Conservation (phyloP, 2,329 filamentous ascomycete genomes). For the Biscogniauxia sp. region DNA sequence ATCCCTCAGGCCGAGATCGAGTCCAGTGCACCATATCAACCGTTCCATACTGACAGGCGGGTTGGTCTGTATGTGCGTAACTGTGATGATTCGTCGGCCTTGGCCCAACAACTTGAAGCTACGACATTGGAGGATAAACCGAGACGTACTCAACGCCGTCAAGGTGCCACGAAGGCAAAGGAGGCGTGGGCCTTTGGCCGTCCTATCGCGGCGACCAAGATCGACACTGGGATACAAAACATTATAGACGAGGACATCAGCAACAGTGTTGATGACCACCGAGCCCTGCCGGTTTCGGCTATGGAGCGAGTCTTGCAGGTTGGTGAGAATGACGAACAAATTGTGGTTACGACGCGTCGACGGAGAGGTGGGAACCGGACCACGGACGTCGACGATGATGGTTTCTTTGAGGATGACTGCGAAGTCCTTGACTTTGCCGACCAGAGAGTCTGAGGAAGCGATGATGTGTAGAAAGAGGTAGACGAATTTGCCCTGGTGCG, state of each 20-base stretch:
- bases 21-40: constrained; percentile 91
- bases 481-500: constrained; percentile 7
- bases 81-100: constrained; percentile 28
- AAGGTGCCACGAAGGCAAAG: constrained; percentile 10
- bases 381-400: constrained; percentile 59
- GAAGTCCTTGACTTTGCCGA: constrained; percentile 87
- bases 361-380: constrained; percentile 56
- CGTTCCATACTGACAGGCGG: constrained; percentile 88
- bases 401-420: constrained; percentile 90
- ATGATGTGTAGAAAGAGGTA: constrained; percentile 8
- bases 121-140: constrained; percentile 40
- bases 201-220: constrained; percentile 46
- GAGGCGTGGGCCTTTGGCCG: constrained; percentile 61
- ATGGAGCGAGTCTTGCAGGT: constrained; percentile 63
- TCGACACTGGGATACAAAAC: constrained; percentile 50
- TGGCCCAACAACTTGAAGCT: constrained; percentile 41
- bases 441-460: constrained; percentile 53
- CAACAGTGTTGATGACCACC: constrained; percentile 51
- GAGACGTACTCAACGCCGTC: constrained; percentile 35
- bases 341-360: constrained; percentile 77
- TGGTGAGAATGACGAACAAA: constrained; percentile 66
- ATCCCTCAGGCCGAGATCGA: constrained; percentile 85
- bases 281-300: constrained; percentile 60
- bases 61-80: constrained; percentile 73
- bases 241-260: constrained; percentile 53